Percentiles rank a stretch among this genome's conserved stretches.
phyloP scores from a whole-genome alignment of 768 basidiomycete species.

The Coprinopsis cinerea region DNA sequence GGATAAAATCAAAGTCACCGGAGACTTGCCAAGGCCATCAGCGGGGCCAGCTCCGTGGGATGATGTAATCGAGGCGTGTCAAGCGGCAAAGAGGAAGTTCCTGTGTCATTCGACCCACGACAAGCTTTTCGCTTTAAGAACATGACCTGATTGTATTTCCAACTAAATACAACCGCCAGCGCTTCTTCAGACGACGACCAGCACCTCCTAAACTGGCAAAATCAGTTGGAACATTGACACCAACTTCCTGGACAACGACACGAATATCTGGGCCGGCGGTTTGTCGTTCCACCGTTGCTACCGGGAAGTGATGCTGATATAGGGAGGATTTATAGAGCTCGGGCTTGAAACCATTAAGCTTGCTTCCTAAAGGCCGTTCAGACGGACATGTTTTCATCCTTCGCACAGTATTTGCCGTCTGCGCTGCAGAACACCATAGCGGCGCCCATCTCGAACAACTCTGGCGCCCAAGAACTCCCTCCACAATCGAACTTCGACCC shows the following conservation, averaged over 20 bases:
- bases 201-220: neutral
- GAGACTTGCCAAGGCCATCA: no score
- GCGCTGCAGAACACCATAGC: slow-evolving; percentile 28
- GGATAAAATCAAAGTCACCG: no score
- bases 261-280: neutral
- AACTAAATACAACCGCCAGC: neutral
- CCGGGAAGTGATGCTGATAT: no score
- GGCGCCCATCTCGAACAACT: slow-evolving; percentile 4
- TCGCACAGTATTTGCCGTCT: slow-evolving; percentile 46
- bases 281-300: no score
- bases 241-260: neutral
- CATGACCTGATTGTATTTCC: neutral
- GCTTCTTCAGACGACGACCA: neutral
- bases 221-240: neutral
- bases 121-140: neutral
- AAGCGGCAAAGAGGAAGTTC: neutral
- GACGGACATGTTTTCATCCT: slow-evolving; percentile 42
- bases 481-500: slow-evolving; percentile 17
- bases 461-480: slow-evolving; percentile 19
- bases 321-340: no score
- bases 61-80: neutral
- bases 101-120: neutral
- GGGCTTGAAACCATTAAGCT: no score
- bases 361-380: neutral
- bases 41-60: no score